phyloP scores from a whole-genome alignment of 441 rosid genomes.

The Erysimum cheiri region DNA sequence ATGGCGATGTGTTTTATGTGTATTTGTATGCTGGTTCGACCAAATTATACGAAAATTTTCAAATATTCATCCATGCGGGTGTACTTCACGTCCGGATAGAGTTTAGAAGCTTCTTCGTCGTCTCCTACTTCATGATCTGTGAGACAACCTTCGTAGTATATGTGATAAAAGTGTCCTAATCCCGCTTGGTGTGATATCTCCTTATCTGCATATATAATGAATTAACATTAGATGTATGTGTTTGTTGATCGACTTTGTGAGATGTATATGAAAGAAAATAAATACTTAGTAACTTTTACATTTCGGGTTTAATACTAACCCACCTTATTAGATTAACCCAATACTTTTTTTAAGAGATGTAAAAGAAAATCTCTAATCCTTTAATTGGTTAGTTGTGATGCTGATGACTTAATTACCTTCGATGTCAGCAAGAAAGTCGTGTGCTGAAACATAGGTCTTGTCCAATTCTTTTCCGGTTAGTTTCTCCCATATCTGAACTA shows the following conservation, averaged over 20 bases:
- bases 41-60: constrained; percentile 43
- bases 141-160: constrained; percentile 78
- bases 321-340: too few relatives aligned
- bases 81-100: constrained; percentile 72
- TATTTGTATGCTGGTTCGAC: background rate
- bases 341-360: too few relatives aligned
- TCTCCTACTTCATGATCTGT: constrained; percentile 68
- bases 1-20: background rate
- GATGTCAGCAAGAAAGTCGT: constrained; percentile 66
- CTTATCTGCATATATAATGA: constrained; percentile 5
- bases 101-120: constrained; percentile 67
- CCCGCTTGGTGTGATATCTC: constrained; percentile 59
- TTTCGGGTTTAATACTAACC: too few relatives aligned
- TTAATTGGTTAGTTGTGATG: background rate
- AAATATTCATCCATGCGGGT: constrained; percentile 68
- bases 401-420: constrained; percentile 38
- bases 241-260: too few relatives aligned
- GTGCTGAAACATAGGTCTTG: constrained; percentile 45
- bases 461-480: constrained; percentile 53
- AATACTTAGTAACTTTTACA: background rate
- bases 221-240: background rate
- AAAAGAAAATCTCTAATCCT: background rate
- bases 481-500: constrained; percentile 68
- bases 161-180: constrained; percentile 73
- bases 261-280: background rate